Conservation (phyloP, 2,329 filamentous ascomycete species). For the Colletotrichum chlorophyti region DNA sequence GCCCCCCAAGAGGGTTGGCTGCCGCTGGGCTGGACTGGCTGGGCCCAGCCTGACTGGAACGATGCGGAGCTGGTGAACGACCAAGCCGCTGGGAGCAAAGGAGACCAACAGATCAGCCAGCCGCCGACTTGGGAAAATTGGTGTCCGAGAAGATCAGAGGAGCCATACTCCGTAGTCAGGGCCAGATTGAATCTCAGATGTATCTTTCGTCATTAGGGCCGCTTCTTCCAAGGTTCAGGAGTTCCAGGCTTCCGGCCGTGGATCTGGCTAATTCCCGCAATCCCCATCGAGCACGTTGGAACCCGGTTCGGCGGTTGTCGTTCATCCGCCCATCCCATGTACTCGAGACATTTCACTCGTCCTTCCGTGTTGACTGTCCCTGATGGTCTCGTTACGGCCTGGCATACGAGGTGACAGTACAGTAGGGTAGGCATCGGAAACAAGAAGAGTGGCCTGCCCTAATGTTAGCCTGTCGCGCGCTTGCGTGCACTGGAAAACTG, state of each 20-base stretch:
- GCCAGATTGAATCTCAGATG: slow-evolving; percentile 17
- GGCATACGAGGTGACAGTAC: too few species aligned
- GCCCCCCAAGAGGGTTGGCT: background rate
- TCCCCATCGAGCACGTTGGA: slow-evolving; percentile 16
- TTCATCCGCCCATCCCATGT: background rate
- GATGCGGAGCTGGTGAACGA: too few species aligned
- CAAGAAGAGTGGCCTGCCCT: slow-evolving; percentile 19
- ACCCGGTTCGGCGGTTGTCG: background rate
- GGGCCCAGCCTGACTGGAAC: too few species aligned
- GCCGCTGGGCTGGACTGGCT: slow-evolving; percentile 1
- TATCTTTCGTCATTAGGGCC: slow-evolving; percentile 24
- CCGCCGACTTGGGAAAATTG: too few species aligned
- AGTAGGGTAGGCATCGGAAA: too few species aligned
- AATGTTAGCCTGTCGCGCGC: slow-evolving; percentile 12
- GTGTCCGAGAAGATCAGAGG: too few species aligned
- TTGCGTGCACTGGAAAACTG: slow-evolving; percentile 10
- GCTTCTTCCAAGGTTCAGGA: slow-evolving; percentile 20
- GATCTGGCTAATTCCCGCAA: slow-evolving; percentile 28
- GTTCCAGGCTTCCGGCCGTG: slow-evolving; percentile 24
- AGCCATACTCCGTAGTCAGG: too few species aligned
- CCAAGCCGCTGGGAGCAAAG: slow-evolving; percentile 13
- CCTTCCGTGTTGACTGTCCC: background rate
- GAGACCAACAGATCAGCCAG: background rate
- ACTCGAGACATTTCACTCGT: too few species aligned
- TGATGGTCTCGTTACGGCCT: too few species aligned